Evolutionary conservation across 2,329 filamentous ascomycete genomes (phyloP).

Genomic region (Fusarium udum): DNA sequence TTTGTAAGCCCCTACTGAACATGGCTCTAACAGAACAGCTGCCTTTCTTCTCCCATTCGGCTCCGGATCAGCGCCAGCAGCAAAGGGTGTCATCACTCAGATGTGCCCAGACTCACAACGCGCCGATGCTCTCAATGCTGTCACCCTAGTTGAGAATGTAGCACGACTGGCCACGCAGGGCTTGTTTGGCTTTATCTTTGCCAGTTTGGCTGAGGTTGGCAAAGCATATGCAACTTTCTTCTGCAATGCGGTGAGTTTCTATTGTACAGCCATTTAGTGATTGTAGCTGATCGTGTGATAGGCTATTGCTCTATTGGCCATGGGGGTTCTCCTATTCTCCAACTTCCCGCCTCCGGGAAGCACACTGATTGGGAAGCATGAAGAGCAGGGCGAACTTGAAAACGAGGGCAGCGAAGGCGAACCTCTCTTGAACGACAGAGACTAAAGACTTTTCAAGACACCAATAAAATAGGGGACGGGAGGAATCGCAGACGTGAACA

Average conservation of each 20-base stretch:
- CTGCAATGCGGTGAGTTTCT: conserved; percentile 66
- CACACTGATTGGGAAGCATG: conserved; percentile 44
- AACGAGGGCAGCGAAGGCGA: neutral
- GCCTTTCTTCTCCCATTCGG: conserved; percentile 73
- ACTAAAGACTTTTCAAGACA: neutral
- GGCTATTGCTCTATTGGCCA: conserved; percentile 61
- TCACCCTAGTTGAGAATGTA: conserved; percentile 76
- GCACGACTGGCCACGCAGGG: conserved; percentile 71
- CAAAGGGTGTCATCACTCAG: conserved; percentile 77
- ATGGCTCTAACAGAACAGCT: conserved; percentile 47
- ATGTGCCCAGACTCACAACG: conserved; percentile 72
- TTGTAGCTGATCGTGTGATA: conserved; percentile 38
- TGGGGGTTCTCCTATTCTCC: conserved; percentile 53
- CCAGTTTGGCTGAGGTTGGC: conserved; percentile 67
- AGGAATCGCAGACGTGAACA: accelerated
- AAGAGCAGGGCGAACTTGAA: neutral
- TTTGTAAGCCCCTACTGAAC: accelerated
- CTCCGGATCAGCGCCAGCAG: conserved; percentile 73
- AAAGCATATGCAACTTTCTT: conserved; percentile 71
- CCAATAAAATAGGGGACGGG: too few species aligned
- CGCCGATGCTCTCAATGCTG: conserved; percentile 73
- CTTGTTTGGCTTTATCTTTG: conserved; percentile 74
- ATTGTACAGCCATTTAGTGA: accelerated
- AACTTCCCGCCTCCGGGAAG: conserved; percentile 55
- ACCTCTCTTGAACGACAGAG: neutral